Evolutionary conservation across 495 filamentous ascomycete genomes (phyloP), one percentile per base, ranked within the genome.

Genomic region (Lasiosphaeria miniovina): DNA sequence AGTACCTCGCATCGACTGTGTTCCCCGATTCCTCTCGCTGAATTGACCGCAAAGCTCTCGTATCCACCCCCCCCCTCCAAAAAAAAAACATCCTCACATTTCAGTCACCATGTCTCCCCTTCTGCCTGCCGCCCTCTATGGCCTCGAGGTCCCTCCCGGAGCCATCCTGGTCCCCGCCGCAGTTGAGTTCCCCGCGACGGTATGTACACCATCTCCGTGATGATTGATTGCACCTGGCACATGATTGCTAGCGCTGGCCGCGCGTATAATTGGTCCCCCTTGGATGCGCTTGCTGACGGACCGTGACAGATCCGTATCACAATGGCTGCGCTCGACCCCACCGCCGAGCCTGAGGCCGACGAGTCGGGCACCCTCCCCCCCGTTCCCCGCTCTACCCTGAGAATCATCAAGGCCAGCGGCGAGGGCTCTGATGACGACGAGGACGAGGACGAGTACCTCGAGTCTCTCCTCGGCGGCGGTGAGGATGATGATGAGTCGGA

Each of bases 301-400:
- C 50, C 6, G 3, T 36, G 15, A 12, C 65, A 96, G 93, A 91
- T 96, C 78, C 92, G 90, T 67, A 88, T 99, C 64, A 97, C 91
- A 68, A 99, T 99, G 94, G 94, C 95, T 66, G 94, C 94, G 66
- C 87, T 99, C 67, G 93, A 99, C 72, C 94, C 94, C 38, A 89
- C 84, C 66, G 88, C 89, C 61, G 80, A 77, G 50, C 85, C 89
- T 43, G 84, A 89, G 61, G 82, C 81, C 54, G 83, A 86, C 57
- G 81, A 84, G 40, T 82, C 82, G 40, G 77, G 79, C 60, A 86
- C 86, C 57, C 77, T 86, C 49, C 82, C 80, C 72, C 75, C 77
- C 53, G 70, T 84, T 46, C 81, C 86, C 50, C 87, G 92, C 66
- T 87, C 94, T 41, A 98, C 94, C 49, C 79, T 98, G 66, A 96